These are phyloP conservation scores for Globisporangium cystogenes DNA, from an alignment of 352 stramenopile species.

Conservation along the genomic window DNA sequence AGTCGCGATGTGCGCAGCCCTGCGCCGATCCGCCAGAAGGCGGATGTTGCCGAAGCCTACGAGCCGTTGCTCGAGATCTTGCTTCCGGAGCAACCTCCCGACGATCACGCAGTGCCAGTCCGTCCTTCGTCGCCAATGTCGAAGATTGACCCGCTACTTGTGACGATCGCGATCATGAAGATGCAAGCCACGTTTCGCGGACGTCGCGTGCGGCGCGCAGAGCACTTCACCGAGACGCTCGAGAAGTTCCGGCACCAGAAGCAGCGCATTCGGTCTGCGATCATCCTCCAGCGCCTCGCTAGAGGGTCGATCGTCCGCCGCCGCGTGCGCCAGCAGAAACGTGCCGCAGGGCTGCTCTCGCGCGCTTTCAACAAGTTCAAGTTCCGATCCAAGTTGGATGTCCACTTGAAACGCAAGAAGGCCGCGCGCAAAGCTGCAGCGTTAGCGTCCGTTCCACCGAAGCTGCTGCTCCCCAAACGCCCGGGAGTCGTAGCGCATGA, in stretches of 20 bases:
- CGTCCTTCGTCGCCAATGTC: neutral
- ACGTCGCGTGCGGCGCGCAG: conserved; percentile 16
- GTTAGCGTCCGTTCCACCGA: neutral
- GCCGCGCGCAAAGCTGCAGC: conserved; percentile 6
- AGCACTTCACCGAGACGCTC: conserved; percentile 23
- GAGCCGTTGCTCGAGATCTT: neutral
- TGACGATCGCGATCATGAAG: conserved; percentile 19
- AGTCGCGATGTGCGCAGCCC: neutral
- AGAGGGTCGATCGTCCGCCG: conserved; percentile 5
- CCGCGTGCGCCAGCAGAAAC: conserved; percentile 7
- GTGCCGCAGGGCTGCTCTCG: conserved; percentile 5
- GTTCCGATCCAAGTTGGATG: conserved; percentile 8
- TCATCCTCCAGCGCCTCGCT: conserved; percentile 23
- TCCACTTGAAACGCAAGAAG: conserved; percentile 18
- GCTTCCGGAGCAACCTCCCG: neutral
- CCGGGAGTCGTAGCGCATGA: neutral
- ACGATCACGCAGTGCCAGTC: neutral
- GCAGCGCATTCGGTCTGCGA: conserved; percentile 19
- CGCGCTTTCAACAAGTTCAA: conserved; percentile 16
- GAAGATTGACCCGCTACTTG: conserved; percentile 14
- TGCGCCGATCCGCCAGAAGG: conserved; percentile 1
- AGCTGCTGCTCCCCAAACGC: neutral
- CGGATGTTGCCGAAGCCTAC: neutral
- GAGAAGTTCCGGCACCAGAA: conserved; percentile 24
- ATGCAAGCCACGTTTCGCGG: conserved; percentile 33